Base-by-base conservation (phyloP, 768 basidiomycete genomes). In the Vishniacozyma victoriae region DNA sequence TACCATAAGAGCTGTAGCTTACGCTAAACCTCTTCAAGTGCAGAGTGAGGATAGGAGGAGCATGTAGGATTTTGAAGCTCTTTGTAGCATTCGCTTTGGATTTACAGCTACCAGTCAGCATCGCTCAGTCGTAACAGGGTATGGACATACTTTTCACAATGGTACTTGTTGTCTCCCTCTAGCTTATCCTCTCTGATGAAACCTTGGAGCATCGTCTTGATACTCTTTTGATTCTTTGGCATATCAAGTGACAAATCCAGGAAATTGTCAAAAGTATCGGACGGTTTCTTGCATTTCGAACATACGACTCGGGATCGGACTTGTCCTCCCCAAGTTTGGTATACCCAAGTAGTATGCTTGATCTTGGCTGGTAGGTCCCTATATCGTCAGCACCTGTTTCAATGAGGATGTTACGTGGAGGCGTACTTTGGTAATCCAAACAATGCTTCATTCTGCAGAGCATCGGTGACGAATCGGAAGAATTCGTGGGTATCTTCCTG, bases 401-500 rank as follows among this genome's bases (percentile, higher is more conserved):
- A 18, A 12, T 33, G 6, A 36, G 24, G 22, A n/a, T 38, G 4
- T 38, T 25, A 22, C 7, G 16, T 14, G 38, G 18, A 33, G 24
- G 61, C 69, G 53, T 60, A 89, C 88, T 81, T 78, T 55, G 84
- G 76, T 45, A 80, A 71, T 15, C 84, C 86, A 39, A 79, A 79
- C 48, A 92, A 75, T 67, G 85, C 87, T 5, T 85, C 80, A 62
- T 83, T 86, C 72, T 97, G 95, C 44, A 97, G 73, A 22, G 84
- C 85, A 62, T 99, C 95, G 24, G 96, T 82, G 16, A 84, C 83
- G 71, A 92, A 95, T 25, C 95, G 83, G 41, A 99, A 81, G 66
- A 97, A 97, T 72, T 99, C 95, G 67, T 99, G 95, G 7, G 95
- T 83, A 69, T 99, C 95, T 67, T 99, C 95, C 70, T 99, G 95